Conservation (phyloP, 129 eudicot species). For the Deinandra increscens region DNA sequence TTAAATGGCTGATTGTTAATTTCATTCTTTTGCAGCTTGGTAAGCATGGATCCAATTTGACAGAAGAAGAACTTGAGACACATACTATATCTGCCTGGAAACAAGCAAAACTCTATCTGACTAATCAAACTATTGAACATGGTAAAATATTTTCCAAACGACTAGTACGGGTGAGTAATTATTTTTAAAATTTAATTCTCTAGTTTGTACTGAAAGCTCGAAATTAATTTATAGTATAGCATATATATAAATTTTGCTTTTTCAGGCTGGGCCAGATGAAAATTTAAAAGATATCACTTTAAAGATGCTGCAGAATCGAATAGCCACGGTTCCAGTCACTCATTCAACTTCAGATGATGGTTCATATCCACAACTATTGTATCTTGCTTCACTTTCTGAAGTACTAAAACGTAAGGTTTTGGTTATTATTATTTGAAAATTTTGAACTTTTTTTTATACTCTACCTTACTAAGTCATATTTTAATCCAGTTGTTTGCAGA, state of each 20-base stretch:
- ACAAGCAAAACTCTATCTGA: constrained; percentile 65
- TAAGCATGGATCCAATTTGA: constrained; percentile 75
- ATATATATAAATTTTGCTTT: constrained; percentile 17
- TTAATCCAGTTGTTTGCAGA: constrained; percentile 77
- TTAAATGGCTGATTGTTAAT: constrained; percentile 8
- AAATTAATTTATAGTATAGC: not conserved
- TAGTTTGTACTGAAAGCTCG: not conserved
- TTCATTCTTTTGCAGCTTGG: constrained; percentile 66
- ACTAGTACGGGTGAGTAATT: constrained; percentile 58
- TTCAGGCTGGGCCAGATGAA: constrained; percentile 82
- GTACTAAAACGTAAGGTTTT: constrained; percentile 61
- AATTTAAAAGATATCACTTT: constrained; percentile 64
- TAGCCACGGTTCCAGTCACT: constrained; percentile 73
- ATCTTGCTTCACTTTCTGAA: constrained; percentile 89
- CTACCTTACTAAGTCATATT: constrained; percentile 26
- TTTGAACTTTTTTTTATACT: not conserved
- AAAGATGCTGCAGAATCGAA: constrained; percentile 64
- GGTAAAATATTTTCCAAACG: constrained; percentile 46
- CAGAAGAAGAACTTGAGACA: constrained; percentile 96
- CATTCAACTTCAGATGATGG: constrained; percentile 65
- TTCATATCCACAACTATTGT: constrained; percentile 74
- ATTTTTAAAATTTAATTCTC: constrained; percentile 8
- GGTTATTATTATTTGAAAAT: not conserved
- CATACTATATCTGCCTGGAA: constrained; percentile 97
- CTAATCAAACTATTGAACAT: constrained; percentile 55